Conservation (phyloP, 2,329 filamentous ascomycete species). For the Neopestalotiopsis sp. region DNA sequence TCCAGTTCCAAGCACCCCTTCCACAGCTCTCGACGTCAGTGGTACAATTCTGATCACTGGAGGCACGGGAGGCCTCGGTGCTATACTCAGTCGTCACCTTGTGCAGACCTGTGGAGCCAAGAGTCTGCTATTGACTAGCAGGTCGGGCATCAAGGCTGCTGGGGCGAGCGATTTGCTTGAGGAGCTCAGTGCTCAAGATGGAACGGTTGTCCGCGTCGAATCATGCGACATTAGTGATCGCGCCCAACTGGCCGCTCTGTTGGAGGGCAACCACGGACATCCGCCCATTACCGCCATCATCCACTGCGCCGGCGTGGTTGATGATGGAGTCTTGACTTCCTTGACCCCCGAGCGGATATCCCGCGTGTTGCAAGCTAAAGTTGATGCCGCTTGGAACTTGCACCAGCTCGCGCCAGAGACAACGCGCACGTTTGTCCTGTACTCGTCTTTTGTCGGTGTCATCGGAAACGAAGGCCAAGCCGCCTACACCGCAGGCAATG, state of each 20-base stretch:
- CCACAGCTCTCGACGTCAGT: constrained; percentile 12
- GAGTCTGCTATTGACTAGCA: constrained; percentile 12
- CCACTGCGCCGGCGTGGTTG: constrained; percentile 16
- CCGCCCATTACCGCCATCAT: constrained; percentile 15
- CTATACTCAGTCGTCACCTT: constrained; percentile 10
- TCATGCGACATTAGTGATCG: constrained; percentile 13
- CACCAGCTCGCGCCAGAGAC: constrained; percentile 16
- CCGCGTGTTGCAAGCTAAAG: constrained; percentile 17
- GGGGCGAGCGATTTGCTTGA: constrained; percentile 6
- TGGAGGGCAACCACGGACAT: constrained; percentile 8
- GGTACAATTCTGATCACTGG: constrained; percentile 16
- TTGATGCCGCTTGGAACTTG: constrained; percentile 18
- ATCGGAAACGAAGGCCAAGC: constrained; percentile 18
- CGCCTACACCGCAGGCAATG: constrained; percentile 14
- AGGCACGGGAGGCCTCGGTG: constrained; percentile 16
- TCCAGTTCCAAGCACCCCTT: not conserved
- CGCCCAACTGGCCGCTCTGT: not conserved
- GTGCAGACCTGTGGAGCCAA: constrained; percentile 5
- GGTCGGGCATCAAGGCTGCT: constrained; percentile 15
- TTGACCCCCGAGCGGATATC: constrained; percentile 12
- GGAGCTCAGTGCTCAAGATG: constrained; percentile 10
- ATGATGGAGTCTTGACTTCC: constrained; percentile 15
- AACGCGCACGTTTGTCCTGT: constrained; percentile 43
- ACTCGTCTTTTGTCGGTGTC: constrained; percentile 12
- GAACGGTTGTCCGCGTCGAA: constrained; percentile 10